Evolutionary conservation across 305 asterid species (phyloP), one percentile per base, ranked within the genome.

Genomic region (Fraxinus ornus): DNA sequence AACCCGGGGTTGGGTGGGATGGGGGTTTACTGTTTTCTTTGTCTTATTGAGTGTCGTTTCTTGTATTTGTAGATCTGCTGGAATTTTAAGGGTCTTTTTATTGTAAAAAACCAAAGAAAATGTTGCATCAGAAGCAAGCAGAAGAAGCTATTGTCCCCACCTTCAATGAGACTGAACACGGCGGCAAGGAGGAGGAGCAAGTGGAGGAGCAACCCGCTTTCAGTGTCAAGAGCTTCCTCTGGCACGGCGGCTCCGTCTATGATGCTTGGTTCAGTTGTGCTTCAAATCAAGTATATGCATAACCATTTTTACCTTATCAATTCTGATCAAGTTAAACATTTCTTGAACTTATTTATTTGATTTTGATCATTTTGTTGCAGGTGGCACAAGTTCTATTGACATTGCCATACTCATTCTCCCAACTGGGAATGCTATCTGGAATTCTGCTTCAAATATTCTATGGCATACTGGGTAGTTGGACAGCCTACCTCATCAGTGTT

Each of bases 231-330:
- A 90, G 68, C 83, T 35, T 89, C 41, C 89, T 88, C 76, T 95
- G 98, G 98, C 98, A 95, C 88, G 98, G 98, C 55, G 98, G 98
- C 83, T 92, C 98, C 82, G 90, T 88, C 80, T 95, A 90, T 91
- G 98, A 95, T 78, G 98, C 98, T 83, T 95, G 98, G 98, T 95
- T 95, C 87, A 94, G 97, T 36, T 94, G 97, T 66, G 89, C 98
- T 33, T 94, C 98, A 39, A 94, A 94, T 87, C 98, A 94, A 86
- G 97, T 94, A 80, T 2, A 1, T 35, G 26, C 74, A 39, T 35
- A 0, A 13, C 9, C 73, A 1, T 52, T 49, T 35, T 36, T 1
- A 35, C 37, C 15, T 15, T 17, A 17, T 60, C 4, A 52, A 17
- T 52, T 17, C 62, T 52, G 22, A 52, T 52, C 24, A n/a, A 1